Evolutionary conservation across 139 green algal genomes (phyloP), one percentile per base, ranked within the genome.

Genomic region (Volvox africanus): DNA sequence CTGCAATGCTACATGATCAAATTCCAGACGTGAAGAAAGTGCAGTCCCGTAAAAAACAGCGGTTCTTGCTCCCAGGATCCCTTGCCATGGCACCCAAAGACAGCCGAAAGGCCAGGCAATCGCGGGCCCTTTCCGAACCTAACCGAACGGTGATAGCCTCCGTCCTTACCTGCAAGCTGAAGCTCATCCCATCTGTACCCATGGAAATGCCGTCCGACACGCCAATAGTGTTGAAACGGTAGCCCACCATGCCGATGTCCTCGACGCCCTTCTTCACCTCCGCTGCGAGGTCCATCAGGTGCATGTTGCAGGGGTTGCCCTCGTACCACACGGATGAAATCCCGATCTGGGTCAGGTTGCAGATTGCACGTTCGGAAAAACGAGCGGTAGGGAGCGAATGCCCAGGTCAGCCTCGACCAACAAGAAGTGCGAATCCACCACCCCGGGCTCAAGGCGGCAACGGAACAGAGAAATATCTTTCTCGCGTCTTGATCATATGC

Each of bases 261-360:
- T 95, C 80, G 68, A 99, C 97, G 69, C 98, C 98, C n/a, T 93
- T 89, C 94, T 99, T 99, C 28, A 99, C 98, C 75, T 98, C 95
- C 9, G 94, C 95, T 2, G 97, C 97, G 80, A 99, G 94, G 90
- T 98, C 95, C 92, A 99, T 96, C 33, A 99, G 96, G 95, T 99
- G 98, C 98, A 99, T 99, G 96, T 99, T 99, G 98, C 98, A 99
- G 61, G 98, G 96, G 95, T 99, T 99, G 92, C 98, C 98, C 93
- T 99, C 98, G 85, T 99, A 99, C 98, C 98, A 99, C 76, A 99
- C 96, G 33, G 96, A 98, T 5, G 96, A 97, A 86, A 99, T 98
- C 79, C 98, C 98, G 26, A 99, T 93, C 96, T 98, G 65, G 62
- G 21, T 24, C 21, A 30, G 65, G 65, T 73, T 73, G 65, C 21